Evolutionary conservation across 164 flowering plant genomes (phyloP).

Genomic region (Aristolochia fimbriata): DNA sequence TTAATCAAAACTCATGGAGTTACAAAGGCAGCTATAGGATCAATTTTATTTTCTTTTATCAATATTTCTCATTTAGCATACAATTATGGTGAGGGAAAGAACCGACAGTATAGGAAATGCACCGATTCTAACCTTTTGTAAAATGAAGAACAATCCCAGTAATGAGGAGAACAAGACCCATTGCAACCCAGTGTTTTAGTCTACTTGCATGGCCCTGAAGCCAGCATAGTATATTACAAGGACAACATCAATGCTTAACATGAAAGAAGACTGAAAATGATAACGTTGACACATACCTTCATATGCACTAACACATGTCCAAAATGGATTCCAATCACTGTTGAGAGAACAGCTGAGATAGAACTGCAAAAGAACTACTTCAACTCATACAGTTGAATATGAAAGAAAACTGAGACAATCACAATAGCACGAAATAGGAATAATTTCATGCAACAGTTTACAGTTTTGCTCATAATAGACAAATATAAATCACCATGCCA

Average conservation of each 20-base stretch:
- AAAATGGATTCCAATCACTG: constrained; percentile 71
- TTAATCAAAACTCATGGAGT: background rate
- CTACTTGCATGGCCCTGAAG: constrained; percentile 56
- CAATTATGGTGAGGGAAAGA: background rate
- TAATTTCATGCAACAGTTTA: too few relatives aligned
- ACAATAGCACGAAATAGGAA: too few relatives aligned
- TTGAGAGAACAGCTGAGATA: constrained; percentile 63
- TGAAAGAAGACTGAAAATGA: background rate
- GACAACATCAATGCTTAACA: background rate
- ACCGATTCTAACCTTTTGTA: constrained; percentile 43
- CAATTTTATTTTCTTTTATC: too few relatives aligned
- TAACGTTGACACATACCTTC: constrained; percentile 37
- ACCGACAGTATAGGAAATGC: background rate
- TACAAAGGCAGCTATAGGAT: too few relatives aligned
- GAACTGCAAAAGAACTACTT: constrained; percentile 43
- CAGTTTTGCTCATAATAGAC: too few relatives aligned
- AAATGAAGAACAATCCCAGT: constrained; percentile 65
- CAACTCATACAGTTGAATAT: too few relatives aligned
- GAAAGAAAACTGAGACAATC: too few relatives aligned
- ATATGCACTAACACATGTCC: constrained; percentile 80
- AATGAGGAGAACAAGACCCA: constrained; percentile 48
- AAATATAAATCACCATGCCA: too few relatives aligned
- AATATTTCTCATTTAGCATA: too few relatives aligned
- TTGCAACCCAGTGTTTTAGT: constrained; percentile 57
- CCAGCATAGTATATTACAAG: background rate